These are phyloP conservation scores for Gossypium gossypioides DNA, from an alignment of 441 rosid genomes.

Conservation along the genomic window DNA sequence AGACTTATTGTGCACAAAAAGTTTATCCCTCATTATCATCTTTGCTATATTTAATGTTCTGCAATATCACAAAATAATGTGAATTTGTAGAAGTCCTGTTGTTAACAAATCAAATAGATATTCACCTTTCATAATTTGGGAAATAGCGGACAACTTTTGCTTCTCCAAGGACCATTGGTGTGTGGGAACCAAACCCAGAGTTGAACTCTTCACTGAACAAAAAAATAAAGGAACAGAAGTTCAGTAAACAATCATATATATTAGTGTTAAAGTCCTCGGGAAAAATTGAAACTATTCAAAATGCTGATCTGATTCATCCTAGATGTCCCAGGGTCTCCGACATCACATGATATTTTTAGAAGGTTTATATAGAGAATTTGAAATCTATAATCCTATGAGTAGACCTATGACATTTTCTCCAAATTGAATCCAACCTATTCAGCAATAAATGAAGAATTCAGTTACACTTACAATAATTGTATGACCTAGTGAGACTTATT, in stretches of 20 bases:
- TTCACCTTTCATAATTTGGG: constrained; percentile 77
- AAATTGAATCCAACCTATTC: not conserved
- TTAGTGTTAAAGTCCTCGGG: not conserved
- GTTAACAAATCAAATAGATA: constrained; percentile 7
- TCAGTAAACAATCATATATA: constrained; percentile 2
- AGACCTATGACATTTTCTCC: not conserved
- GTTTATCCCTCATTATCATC: constrained; percentile 65
- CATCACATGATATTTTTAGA: not conserved
- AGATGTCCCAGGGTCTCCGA: not conserved
- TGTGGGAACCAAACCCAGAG: constrained; percentile 95
- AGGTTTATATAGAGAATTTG: not conserved
- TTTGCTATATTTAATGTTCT: constrained; percentile 69
- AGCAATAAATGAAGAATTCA: not conserved
- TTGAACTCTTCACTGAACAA: constrained; percentile 80
- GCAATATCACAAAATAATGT: constrained; percentile 29
- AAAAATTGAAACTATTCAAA: not conserved
- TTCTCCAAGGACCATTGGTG: constrained; percentile 91
- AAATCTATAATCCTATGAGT: not conserved
- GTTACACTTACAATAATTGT: not conserved
- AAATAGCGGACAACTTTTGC: constrained; percentile 81
- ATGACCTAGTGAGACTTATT: not conserved
- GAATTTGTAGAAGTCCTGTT: constrained; percentile 6
- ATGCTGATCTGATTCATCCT: not conserved
- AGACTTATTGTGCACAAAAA: constrained; percentile 51
- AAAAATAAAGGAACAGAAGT: constrained; percentile 6